A percentile compares a stretch with the other conserved stretches of the same genome.
phyloP scores from a whole-genome alignment of 208 protist genomes.

The Leishmania amazonensis region DNA sequence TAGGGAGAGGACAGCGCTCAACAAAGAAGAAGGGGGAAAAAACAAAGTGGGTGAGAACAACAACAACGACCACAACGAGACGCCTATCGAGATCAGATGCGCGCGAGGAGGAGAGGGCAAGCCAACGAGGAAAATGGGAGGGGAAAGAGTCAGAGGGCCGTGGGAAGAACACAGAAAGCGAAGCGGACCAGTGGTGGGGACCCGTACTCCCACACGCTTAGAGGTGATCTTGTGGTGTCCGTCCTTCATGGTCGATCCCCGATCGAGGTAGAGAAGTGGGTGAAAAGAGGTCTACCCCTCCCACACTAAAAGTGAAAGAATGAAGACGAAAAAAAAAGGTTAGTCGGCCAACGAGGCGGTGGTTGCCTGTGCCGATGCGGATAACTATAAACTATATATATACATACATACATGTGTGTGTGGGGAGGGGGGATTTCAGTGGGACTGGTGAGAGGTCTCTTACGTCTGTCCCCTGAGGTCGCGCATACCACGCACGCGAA shows the following conservation, averaged over 20 bases:
- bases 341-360: not conserved
- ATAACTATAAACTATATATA: not conserved
- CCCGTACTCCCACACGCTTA: not conserved
- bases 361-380: not conserved
- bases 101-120: not conserved
- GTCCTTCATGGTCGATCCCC: not conserved
- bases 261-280: not conserved
- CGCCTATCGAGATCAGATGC: not conserved
- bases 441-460: not conserved
- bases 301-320: not conserved
- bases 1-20: constrained; percentile 2
- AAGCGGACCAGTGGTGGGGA: not conserved
- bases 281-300: not conserved
- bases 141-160: not conserved
- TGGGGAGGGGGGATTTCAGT: not conserved
- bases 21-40: not conserved
- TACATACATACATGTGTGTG: not conserved
- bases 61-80: not conserved
- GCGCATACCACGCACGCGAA: not conserved
- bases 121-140: not conserved
- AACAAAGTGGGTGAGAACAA: not conserved
- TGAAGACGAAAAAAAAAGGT: not conserved
- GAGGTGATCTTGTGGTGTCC: not conserved
- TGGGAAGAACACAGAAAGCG: not conserved
- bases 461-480: not conserved